Evolutionary conservation across 2,329 filamentous ascomycete genomes (phyloP).

Genomic region (Lachnellula suecica): DNA sequence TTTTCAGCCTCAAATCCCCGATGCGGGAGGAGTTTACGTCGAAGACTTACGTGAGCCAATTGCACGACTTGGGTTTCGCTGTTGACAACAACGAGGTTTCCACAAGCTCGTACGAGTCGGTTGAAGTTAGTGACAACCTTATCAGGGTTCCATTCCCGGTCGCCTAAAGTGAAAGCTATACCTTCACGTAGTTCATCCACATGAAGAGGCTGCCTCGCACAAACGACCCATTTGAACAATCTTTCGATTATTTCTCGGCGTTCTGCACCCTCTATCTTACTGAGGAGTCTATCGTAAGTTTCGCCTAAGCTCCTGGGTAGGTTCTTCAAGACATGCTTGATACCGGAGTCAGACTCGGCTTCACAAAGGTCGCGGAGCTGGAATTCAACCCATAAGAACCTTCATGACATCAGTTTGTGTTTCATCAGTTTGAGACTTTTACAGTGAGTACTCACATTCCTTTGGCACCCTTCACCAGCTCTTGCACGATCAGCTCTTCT

Average conservation of each 20-base stretch:
- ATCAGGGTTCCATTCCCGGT: constrained; percentile 2
- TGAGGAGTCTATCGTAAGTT: constrained; percentile 15
- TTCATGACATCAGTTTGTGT: neutral
- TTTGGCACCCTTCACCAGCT: constrained; percentile 11
- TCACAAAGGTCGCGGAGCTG: constrained; percentile 16
- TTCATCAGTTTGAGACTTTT: neutral
- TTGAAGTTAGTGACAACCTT: constrained; percentile 13
- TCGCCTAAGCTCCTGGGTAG: constrained; percentile 14
- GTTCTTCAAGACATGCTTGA: constrained; percentile 9
- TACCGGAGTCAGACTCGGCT: constrained; percentile 14
- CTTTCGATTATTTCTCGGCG: constrained; percentile 6
- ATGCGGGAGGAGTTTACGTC: too few species aligned
- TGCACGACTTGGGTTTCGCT: constrained; percentile 5
- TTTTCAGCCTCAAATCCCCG: too few species aligned
- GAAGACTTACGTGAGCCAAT: constrained; percentile 11
- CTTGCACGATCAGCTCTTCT: constrained; percentile 6
- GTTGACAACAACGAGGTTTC: constrained; percentile 16
- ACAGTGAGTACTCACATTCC: constrained; percentile 16
- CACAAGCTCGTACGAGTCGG: constrained; percentile 12
- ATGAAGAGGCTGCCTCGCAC: constrained; percentile 11
- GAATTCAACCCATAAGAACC: constrained; percentile 22
- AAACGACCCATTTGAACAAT: constrained; percentile 19
- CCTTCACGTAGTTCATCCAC: constrained; percentile 15
- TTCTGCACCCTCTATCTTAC: constrained; percentile 3
- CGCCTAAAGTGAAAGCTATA: constrained; percentile 15